phyloP scores from a whole-genome alignment of 176 grass and related monocot genomes.

The Juncus effusus region DNA sequence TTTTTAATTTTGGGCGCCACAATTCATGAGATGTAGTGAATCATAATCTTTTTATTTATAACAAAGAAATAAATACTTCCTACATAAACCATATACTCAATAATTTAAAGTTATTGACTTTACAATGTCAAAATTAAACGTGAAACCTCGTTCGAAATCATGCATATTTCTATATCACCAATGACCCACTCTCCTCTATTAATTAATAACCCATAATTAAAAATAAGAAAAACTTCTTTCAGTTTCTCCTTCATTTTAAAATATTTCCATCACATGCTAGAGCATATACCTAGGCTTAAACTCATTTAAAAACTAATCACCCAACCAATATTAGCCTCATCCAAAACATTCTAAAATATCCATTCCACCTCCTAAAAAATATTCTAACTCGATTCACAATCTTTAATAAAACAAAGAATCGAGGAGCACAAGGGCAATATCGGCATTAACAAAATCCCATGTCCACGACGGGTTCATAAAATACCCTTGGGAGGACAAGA shows the following conservation, averaged over 20 bases:
- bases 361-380: too few species aligned
- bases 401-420: constrained; percentile 33
- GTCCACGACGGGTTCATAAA: constrained; percentile 65
- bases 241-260: too few species aligned
- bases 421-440: constrained; percentile 55
- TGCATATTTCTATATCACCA: not conserved
- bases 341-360: not conserved
- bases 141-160: not conserved
- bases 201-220: not conserved
- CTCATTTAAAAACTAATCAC: not conserved
- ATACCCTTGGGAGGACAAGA: constrained; percentile 76
- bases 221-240: too few species aligned
- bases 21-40: not conserved
- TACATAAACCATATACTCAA: not conserved
- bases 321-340: not conserved
- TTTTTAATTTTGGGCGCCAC: not conserved
- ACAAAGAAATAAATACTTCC: not conserved
- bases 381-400: too few species aligned
- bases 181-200: not conserved
- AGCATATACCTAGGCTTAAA: too few species aligned
- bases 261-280: too few species aligned
- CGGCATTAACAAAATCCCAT: constrained; percentile 57
- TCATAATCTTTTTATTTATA: constrained; percentile 1
- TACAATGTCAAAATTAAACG: not conserved
- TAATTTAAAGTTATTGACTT: not conserved